Conservation (phyloP, 805 yeast genomes). For the Candida mattraensis region DNA sequence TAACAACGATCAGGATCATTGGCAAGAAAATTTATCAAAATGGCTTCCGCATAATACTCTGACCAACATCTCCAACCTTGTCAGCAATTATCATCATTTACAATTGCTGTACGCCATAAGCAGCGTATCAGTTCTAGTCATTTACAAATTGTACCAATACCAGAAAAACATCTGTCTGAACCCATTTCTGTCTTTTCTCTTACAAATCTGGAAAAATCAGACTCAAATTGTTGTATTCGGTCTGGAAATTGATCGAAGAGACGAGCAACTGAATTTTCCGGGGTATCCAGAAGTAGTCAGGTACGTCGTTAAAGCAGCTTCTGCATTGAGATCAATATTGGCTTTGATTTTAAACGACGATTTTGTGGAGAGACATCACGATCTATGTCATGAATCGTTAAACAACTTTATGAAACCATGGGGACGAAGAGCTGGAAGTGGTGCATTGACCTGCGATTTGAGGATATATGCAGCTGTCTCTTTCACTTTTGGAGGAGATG, state of each 20-base stretch:
- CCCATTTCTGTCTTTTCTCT: conserved; percentile 59
- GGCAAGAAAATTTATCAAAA: conserved; percentile 32
- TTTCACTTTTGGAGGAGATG: conserved; percentile 46
- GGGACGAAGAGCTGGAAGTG: conserved; percentile 60
- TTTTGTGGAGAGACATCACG: conserved; percentile 45
- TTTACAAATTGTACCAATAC: conserved; percentile 41
- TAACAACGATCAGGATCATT: conserved; percentile 39
- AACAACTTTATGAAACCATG: conserved; percentile 64
- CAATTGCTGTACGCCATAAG: conserved; percentile 46
- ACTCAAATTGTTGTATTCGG: conserved; percentile 61
- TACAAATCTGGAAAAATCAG: conserved; percentile 66
- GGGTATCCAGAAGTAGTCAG: conserved; percentile 47
- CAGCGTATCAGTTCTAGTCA: conserved; percentile 42
- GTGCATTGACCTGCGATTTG: conserved; percentile 58
- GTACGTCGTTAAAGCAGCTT: conserved; percentile 57
- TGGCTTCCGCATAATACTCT: conserved; percentile 40
- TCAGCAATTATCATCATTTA: conserved; percentile 37
- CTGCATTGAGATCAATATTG: conserved; percentile 60
- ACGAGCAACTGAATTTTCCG: conserved; percentile 41
- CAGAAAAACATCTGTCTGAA: conserved; percentile 47
- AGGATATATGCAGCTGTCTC: conserved; percentile 58
- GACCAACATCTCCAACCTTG: conserved; percentile 22
- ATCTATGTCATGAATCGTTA: conserved; percentile 57
- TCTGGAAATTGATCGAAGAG: conserved; percentile 55
- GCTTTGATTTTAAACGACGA: conserved; percentile 61